phyloP scores from a whole-genome alignment of 306 rosid genomes.

The Dryas drummondii region DNA sequence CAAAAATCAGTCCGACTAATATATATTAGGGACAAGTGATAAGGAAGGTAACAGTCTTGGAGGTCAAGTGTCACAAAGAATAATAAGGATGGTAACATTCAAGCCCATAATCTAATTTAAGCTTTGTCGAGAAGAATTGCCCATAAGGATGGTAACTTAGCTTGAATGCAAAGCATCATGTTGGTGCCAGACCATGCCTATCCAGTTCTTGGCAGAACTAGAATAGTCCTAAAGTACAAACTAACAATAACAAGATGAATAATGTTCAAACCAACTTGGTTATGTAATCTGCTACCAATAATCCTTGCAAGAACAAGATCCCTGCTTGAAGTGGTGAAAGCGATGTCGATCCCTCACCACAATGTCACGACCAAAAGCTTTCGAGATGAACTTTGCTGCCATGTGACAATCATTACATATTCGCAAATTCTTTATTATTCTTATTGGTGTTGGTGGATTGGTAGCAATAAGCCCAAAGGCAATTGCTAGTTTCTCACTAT shows the following conservation, averaged over 20 bases:
- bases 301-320: slow-evolving; percentile 71
- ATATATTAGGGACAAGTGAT: no score
- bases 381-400: slow-evolving; percentile 62
- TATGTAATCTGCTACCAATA: slow-evolving; percentile 51
- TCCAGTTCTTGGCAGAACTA: background rate
- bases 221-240: background rate
- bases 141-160: no score
- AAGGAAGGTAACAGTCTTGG: no score
- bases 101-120: no score
- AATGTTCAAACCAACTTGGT: background rate
- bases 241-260: background rate
- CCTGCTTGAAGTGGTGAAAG: slow-evolving; percentile 74
- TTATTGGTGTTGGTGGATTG: slow-evolving; percentile 56
- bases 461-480: slow-evolving; percentile 70
- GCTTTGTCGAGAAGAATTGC: no score
- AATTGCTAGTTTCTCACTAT: slow-evolving; percentile 79
- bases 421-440: slow-evolving; percentile 71
- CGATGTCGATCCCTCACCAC: slow-evolving; percentile 81
- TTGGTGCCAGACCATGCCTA: background rate
- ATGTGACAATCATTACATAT: slow-evolving; percentile 82
- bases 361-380: slow-evolving; percentile 60
- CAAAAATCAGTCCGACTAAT: no score
- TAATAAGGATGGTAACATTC: no score
- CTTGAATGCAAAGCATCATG: background rate
- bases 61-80: no score